phyloP scores from a whole-genome alignment of 306 rosid species.

The apple (Malus domestica) region ASM211411v1 NC_041795.1:3046501-3047000 shows the following conservation, averaged over 20 bases:
- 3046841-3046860: conserved; percentile 92
- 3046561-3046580: not conserved
- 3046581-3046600: not conserved
- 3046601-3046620: not conserved
- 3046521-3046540: not conserved
- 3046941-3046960: conserved; percentile 82
- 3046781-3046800: conserved; percentile 92
- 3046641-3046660: not conserved
- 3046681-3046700: too few species aligned
- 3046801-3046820: conserved; percentile 93
- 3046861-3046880: conserved; percentile 91
- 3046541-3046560: not conserved
- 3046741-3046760: conserved; percentile 54
- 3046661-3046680: not conserved
- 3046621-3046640: not conserved
- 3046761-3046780: conserved; percentile 91
- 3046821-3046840: conserved; percentile 90
- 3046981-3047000: conserved; percentile 98
- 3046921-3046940: conserved; percentile 90
- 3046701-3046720: too few species aligned
- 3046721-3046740: not conserved
- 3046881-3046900: conserved; percentile 88
- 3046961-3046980: conserved; percentile 71
- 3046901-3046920: conserved; percentile 72
- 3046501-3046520: not conserved